Percentiles rank a stretch among this genome's conserved stretches.
phyloP scores from a whole-genome alignment of 805 yeast species.

The Barnettozyma siamensis region DNA sequence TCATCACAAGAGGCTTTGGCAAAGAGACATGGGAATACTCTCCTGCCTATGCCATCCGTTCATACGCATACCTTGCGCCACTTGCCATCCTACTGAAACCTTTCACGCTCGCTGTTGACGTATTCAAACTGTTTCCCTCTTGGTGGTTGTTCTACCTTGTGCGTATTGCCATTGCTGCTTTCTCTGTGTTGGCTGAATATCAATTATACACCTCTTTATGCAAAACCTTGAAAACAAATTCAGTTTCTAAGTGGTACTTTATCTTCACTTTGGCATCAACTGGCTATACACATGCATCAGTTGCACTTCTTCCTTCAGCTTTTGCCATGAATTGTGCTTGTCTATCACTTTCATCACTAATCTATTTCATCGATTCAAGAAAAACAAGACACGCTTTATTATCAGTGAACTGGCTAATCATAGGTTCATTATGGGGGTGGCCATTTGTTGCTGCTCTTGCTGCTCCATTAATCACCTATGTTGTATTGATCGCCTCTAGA shows the following conservation, averaged over 20 bases:
- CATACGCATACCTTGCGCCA: constrained; percentile 66
- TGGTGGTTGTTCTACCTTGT: constrained; percentile 45
- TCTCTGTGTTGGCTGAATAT: constrained; percentile 47
- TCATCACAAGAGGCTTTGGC: constrained; percentile 74
- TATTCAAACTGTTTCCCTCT: constrained; percentile 14
- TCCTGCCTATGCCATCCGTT: constrained; percentile 80
- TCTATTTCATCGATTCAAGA: constrained; percentile 24
- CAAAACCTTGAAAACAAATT: constrained; percentile 13
- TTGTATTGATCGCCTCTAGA: constrained; percentile 9
- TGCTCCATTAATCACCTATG: constrained; percentile 49
- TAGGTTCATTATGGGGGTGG: constrained; percentile 89
- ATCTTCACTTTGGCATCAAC: constrained; percentile 59
- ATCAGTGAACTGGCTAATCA: constrained; percentile 38
- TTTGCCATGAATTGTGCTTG: constrained; percentile 57
- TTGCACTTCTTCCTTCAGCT: constrained; percentile 79
- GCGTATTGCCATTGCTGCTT: constrained; percentile 38
- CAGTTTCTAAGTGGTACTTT: constrained; percentile 50
- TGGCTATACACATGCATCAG: constrained; percentile 86
- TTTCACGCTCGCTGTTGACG: no score
- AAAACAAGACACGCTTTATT: constrained; percentile 20
- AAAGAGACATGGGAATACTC: constrained; percentile 97
- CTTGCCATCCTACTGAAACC: constrained; percentile 10
- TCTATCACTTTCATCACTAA: constrained; percentile 36
- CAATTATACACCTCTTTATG: constrained; percentile 40
- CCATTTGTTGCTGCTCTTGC: constrained; percentile 72